phyloP scores from a whole-genome alignment of 768 basidiomycete species.

The Panellus pusillus region DNA sequence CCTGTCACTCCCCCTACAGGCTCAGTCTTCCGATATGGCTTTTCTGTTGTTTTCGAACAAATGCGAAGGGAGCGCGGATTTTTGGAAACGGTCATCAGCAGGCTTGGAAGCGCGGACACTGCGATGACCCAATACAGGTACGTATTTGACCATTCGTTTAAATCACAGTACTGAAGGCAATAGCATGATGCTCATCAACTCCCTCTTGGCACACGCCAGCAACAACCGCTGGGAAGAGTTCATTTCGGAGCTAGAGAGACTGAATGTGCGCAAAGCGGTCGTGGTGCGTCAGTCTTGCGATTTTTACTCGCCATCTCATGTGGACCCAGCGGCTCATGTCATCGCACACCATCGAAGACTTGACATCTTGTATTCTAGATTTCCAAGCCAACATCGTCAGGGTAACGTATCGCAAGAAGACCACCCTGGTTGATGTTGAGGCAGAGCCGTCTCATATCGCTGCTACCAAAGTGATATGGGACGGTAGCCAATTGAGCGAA shows the following conservation, averaged over 20 bases:
- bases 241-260: slow-evolving; percentile 66
- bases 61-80: slow-evolving; percentile 72
- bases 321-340: slow-evolving; percentile 73
- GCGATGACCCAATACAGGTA: slow-evolving; percentile 84
- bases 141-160: slow-evolving; percentile 11
- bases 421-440: slow-evolving; percentile 71
- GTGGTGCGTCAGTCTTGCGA: slow-evolving; percentile 53
- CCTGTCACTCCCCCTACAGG: slow-evolving; percentile 56
- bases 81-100: slow-evolving; percentile 78
- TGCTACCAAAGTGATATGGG: slow-evolving; percentile 70
- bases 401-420: slow-evolving; percentile 79
- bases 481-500: slow-evolving; percentile 53
- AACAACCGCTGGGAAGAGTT: slow-evolving; percentile 81
- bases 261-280: slow-evolving; percentile 81
- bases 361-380: slow-evolving; percentile 81
- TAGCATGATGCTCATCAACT: slow-evolving; percentile 91
- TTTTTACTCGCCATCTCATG: not conserved
- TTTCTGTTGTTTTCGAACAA: slow-evolving; percentile 77
- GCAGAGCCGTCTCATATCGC: slow-evolving; percentile 56
- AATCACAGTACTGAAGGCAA: slow-evolving; percentile 14
- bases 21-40: slow-evolving; percentile 85
- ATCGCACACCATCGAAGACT: slow-evolving; percentile 75
- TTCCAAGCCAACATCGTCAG: slow-evolving; percentile 86
- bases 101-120: slow-evolving; percentile 79
- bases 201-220: slow-evolving; percentile 75